phyloP scores from a whole-genome alignment of 148 eudicot genomes.

The Hydrangea macrophylla region DNA sequence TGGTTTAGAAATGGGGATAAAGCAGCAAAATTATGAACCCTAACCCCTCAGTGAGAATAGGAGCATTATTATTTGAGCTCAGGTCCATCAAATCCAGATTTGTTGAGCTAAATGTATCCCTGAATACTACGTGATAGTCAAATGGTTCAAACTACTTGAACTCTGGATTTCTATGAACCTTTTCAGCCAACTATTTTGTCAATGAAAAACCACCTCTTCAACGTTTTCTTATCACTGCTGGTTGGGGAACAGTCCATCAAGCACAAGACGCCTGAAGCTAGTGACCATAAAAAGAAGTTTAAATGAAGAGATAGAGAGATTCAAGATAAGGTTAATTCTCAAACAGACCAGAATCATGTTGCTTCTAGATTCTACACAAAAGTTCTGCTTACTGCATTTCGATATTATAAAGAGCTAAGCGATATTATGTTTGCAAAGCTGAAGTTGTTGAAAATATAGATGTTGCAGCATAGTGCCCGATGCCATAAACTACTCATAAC shows the following conservation, averaged over 20 bases:
- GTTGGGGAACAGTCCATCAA: constrained; percentile 49
- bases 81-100: constrained; percentile 64
- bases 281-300: not conserved
- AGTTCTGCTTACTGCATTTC: not conserved
- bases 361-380: not conserved
- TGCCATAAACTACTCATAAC: too few species aligned
- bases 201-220: constrained; percentile 64
- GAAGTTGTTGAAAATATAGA: too few species aligned
- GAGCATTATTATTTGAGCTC: constrained; percentile 49
- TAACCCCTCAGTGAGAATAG: constrained; percentile 84
- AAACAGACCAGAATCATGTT: constrained; percentile 16
- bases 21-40: too few species aligned
- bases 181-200: constrained; percentile 58
- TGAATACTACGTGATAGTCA: constrained; percentile 16
- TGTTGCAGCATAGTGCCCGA: too few species aligned
- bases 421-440: not conserved
- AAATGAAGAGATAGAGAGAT: not conserved
- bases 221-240: constrained; percentile 37
- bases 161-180: constrained; percentile 2
- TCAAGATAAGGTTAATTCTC: not conserved
- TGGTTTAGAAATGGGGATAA: too few species aligned
- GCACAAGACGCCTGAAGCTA: constrained; percentile 38
- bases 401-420: not conserved
- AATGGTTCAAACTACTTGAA: constrained; percentile 12
- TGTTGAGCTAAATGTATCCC: not conserved